These are phyloP conservation scores for Xylaria sp. DNA, from an alignment of 2,329 filamentous ascomycete species.

Conservation along the genomic window DNA sequence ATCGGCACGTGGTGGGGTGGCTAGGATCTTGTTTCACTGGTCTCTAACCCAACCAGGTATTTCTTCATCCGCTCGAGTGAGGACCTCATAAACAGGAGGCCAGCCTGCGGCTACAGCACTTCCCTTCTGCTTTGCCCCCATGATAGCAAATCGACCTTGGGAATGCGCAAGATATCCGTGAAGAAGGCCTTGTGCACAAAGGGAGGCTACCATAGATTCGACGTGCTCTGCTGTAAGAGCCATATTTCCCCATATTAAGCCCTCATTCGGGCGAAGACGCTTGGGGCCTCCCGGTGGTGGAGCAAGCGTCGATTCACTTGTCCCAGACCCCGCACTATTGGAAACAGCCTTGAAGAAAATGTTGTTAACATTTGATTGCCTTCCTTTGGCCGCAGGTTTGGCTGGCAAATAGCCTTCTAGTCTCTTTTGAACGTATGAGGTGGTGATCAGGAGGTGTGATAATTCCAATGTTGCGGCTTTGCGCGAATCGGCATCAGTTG, in stretches of 20 bases:
- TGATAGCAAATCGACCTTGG: constrained; percentile 81
- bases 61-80: constrained; percentile 69
- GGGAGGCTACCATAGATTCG: constrained; percentile 80
- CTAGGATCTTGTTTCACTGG: constrained; percentile 22
- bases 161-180: constrained; percentile 86
- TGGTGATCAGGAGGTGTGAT: constrained; percentile 71
- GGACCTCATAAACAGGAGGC: constrained; percentile 76
- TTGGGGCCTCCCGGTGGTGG: constrained; percentile 61
- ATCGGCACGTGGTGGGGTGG: not conserved
- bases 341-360: constrained; percentile 65
- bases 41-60: constrained; percentile 48
- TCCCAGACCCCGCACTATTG: constrained; percentile 55
- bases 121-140: constrained; percentile 76
- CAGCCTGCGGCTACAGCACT: constrained; percentile 77
- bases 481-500: constrained; percentile 64
- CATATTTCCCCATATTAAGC: constrained; percentile 72
- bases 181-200: constrained; percentile 83
- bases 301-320: constrained; percentile 55
- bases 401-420: constrained; percentile 68
- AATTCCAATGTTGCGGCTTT: constrained; percentile 81
- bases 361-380: constrained; percentile 59
- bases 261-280: constrained; percentile 66
- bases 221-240: constrained; percentile 71
- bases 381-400: constrained; percentile 47
- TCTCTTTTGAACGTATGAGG: constrained; percentile 72